phyloP scores from a whole-genome alignment of 441 rosid species.

The Macaranga tanarius region DNA sequence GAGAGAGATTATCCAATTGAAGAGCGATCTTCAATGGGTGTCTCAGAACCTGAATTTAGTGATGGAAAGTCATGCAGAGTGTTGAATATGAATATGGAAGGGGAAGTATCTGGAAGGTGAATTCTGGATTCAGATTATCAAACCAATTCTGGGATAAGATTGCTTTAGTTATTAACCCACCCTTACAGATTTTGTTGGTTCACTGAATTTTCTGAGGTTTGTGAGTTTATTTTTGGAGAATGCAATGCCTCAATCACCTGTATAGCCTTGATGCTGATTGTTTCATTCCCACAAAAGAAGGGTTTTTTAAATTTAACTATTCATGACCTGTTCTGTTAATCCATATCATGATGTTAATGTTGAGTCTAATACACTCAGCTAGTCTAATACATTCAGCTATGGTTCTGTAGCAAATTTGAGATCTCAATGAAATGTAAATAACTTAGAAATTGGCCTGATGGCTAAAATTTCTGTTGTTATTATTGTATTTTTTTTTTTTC shows the following conservation, averaged over 20 bases:
- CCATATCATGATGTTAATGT: not conserved
- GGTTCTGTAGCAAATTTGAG: too few relatives aligned
- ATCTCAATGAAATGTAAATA: not conserved
- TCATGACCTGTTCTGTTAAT: not conserved
- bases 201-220: not conserved
- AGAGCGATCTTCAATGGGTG: conserved; percentile 46
- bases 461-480: too few relatives aligned
- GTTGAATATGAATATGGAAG: conserved; percentile 45
- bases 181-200: not conserved
- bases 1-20: conserved; percentile 59
- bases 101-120: conserved; percentile 34
- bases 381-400: too few relatives aligned
- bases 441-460: not conserved
- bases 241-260: not conserved
- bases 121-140: not conserved
- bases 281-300: not conserved
- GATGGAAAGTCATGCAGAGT: conserved; percentile 49
- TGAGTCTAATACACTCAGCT: too few relatives aligned
- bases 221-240: not conserved
- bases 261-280: not conserved
- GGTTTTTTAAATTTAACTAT: not conserved
- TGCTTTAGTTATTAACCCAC: not conserved
- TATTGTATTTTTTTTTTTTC: too few relatives aligned
- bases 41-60: conserved; percentile 40
- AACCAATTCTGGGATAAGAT: not conserved